Percentiles rank a stretch among this genome's conserved stretches.
Conservation (phyloP, 129 eudicot genomes). For the Centrapalus pauciflorus region DNA sequence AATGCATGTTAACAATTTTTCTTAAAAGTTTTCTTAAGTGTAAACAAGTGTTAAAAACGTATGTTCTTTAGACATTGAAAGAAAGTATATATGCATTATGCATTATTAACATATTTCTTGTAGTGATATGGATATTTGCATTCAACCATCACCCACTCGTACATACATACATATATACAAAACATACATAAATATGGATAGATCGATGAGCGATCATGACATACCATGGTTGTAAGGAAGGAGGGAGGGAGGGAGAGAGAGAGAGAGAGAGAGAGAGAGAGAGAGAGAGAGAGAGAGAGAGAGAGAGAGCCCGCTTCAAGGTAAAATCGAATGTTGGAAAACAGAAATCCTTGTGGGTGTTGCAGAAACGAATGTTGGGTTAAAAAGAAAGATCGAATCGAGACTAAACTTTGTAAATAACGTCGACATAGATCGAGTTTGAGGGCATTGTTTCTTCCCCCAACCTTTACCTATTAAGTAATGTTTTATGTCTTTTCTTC, state of each 20-base stretch:
- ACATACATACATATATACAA: neutral
- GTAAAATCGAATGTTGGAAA: too few relatives aligned
- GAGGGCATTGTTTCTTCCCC: conserved; percentile 31
- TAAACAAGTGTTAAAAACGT: too few relatives aligned
- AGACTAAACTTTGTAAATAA: conserved; percentile 17
- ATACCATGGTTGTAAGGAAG: conserved; percentile 18
- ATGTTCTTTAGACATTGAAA: too few relatives aligned
- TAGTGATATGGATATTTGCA: too few relatives aligned
- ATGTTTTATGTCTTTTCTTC: conserved; percentile 13
- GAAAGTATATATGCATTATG: too few relatives aligned
- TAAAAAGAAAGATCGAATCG: conserved; percentile 15
- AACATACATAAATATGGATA: neutral
- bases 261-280: neutral
- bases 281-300: neutral
- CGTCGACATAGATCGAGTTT: conserved; percentile 23
- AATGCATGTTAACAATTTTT: too few relatives aligned
- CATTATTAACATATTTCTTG: too few relatives aligned
- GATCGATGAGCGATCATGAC: neutral
- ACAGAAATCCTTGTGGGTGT: conserved; percentile 7
- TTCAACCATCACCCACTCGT: neutral
- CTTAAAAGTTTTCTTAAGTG: too few relatives aligned
- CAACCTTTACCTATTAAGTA: neutral
- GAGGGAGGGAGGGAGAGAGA: neutral
- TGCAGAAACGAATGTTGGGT: conserved; percentile 3
- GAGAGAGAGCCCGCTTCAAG: neutral